Conservation (phyloP, 176 grass and related monocot genomes). For the Oryza rufipogon region DNA sequence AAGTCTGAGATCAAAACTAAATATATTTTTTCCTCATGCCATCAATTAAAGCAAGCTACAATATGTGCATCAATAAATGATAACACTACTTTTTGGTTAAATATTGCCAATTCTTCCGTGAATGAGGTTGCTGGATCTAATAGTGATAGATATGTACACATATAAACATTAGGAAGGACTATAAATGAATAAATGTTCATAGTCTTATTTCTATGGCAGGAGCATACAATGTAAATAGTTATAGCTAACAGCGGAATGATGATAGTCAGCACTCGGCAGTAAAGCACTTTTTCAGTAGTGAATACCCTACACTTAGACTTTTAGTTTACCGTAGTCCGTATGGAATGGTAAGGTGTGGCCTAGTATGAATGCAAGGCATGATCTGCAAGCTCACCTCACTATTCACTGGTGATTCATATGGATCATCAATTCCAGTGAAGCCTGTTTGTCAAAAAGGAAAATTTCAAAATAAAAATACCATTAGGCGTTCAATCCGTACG, state of each 20-base stretch:
- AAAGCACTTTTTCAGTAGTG: neutral
- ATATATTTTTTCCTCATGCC: neutral
- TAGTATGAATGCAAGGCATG: neutral
- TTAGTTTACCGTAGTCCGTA: neutral
- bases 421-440: conserved; percentile 97
- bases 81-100: neutral
- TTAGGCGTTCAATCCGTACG: neutral
- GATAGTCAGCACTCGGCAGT: neutral
- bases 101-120: neutral
- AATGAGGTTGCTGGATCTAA: neutral
- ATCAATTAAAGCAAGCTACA: conserved; percentile 13
- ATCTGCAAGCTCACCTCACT: conserved; percentile 69
- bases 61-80: neutral
- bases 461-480: conserved; percentile 14
- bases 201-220: neutral
- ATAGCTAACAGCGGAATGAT: neutral
- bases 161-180: neutral
- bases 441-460: conserved; percentile 53
- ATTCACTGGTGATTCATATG: conserved; percentile 79
- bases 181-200: neutral
- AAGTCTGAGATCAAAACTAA: conserved; percentile 4
- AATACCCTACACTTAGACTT: neutral
- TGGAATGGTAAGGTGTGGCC: neutral
- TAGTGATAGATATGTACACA: neutral
- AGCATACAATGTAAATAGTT: neutral